phyloP scores from a whole-genome alignment of 352 stramenopile genomes.

The Pythium aquatile region DNA sequence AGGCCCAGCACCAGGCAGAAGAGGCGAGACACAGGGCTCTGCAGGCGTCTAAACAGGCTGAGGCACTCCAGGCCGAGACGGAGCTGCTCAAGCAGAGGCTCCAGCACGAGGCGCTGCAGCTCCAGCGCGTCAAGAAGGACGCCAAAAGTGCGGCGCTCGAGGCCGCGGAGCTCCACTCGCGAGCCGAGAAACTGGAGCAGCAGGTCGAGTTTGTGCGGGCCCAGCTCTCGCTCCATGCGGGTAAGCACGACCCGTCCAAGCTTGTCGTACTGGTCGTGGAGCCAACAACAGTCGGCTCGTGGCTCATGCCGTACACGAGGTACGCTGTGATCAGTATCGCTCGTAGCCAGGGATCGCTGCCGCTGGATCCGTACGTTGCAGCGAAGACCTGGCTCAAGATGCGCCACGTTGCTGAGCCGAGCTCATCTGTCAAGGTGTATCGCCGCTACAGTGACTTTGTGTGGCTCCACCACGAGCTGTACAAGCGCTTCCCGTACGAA shows the following conservation, averaged over 20 bases:
- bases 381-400: slow-evolving; percentile 78
- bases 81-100: slow-evolving; percentile 72
- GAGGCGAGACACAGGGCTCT: slow-evolving; percentile 60
- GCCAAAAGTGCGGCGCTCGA: slow-evolving; percentile 62
- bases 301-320: slow-evolving; percentile 79
- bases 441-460: slow-evolving; percentile 86
- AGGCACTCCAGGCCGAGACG: slow-evolving; percentile 72
- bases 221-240: slow-evolving; percentile 75
- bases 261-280: slow-evolving; percentile 82
- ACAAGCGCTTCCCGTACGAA: slow-evolving; percentile 67
- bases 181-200: slow-evolving; percentile 67
- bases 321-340: slow-evolving; percentile 83
- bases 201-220: slow-evolving; percentile 76
- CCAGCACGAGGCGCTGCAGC: slow-evolving; percentile 62
- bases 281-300: slow-evolving; percentile 76
- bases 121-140: slow-evolving; percentile 70
- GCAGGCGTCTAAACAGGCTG: slow-evolving; percentile 62
- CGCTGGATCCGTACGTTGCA: slow-evolving; percentile 64
- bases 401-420: slow-evolving; percentile 66
- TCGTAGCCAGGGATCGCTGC: slow-evolving; percentile 34
- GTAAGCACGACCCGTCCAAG: slow-evolving; percentile 70
- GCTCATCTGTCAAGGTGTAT: slow-evolving; percentile 81
- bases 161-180: slow-evolving; percentile 64
- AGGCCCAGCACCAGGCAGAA: slow-evolving; percentile 64
- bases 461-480: slow-evolving; percentile 71